phyloP scores from a whole-genome alignment of 2,329 filamentous ascomycete species.

The Macrophomina phaseolina region DNA sequence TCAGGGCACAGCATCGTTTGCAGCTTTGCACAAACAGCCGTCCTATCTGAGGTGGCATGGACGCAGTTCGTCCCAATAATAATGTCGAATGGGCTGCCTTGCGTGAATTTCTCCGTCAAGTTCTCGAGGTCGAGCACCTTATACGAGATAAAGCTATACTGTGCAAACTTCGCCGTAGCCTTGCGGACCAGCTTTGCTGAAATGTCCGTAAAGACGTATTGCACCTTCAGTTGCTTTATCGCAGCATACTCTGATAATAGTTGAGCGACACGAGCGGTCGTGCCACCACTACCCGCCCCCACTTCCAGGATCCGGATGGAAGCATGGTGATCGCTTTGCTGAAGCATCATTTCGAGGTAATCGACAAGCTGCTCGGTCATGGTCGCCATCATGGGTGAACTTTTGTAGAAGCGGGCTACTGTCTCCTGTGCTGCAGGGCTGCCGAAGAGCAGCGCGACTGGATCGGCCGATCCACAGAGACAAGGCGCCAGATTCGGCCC shows the following conservation, averaged over 20 bases:
- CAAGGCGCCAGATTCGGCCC: conserved; percentile 29
- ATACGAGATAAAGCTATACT: not conserved
- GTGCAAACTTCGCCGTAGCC: not conserved
- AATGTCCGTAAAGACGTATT: conserved; percentile 28
- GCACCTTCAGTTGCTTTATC: not conserved
- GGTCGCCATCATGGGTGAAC: conserved; percentile 33
- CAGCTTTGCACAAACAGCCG: conserved; percentile 27
- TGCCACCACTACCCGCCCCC: not conserved
- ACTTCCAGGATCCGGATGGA: not conserved
- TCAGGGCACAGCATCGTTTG: conserved; percentile 25
- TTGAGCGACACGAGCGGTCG: not conserved
- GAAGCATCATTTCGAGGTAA: not conserved
- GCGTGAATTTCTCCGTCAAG: not conserved
- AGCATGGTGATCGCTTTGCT: not conserved
- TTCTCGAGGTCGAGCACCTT: not conserved
- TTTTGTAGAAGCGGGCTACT: conserved; percentile 31
- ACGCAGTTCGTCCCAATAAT: conserved; percentile 33
- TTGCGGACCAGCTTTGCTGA: conserved; percentile 17
- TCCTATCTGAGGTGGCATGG: conserved; percentile 32
- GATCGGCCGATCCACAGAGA: conserved; percentile 29
- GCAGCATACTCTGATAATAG: not conserved
- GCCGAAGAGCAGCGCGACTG: conserved; percentile 31
- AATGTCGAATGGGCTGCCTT: conserved; percentile 20
- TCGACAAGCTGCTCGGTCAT: conserved; percentile 30
- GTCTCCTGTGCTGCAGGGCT: conserved; percentile 28